These are phyloP conservation scores for Nectriaceae sp. DNA, from an alignment of 2,329 filamentous ascomycete genomes.

Conservation along the genomic window DNA sequence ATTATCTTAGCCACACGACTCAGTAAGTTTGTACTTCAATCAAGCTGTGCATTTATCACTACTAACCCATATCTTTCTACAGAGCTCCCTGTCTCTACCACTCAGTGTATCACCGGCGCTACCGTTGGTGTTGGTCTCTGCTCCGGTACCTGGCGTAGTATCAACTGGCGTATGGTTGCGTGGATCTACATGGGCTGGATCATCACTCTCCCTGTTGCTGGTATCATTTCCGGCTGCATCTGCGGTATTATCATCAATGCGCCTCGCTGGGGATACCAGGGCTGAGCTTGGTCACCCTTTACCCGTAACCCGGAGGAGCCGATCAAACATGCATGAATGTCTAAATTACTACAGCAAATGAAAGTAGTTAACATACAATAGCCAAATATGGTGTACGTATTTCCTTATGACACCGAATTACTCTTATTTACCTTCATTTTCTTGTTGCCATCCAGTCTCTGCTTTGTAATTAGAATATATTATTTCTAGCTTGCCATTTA, in stretches of 20 bases:
- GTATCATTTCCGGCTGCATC: conserved; percentile 58
- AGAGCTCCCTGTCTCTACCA: conserved; percentile 64
- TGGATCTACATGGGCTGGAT: conserved; percentile 64
- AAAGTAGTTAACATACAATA: too few species aligned
- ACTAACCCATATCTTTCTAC: neutral
- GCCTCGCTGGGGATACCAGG: conserved; percentile 55
- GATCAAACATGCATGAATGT: too few species aligned
- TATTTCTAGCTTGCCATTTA: too few species aligned
- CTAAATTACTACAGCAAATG: too few species aligned
- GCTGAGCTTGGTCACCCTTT: too few species aligned
- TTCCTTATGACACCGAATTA: too few species aligned
- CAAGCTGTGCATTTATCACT: accelerated
- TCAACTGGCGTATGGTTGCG: conserved; percentile 65
- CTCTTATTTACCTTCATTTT: too few species aligned
- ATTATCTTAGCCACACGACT: conserved; percentile 66
- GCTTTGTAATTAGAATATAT: too few species aligned
- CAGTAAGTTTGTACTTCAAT: conserved; percentile 38
- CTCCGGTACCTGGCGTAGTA: conserved; percentile 57
- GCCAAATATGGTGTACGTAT: too few species aligned
- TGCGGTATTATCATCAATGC: conserved; percentile 66
- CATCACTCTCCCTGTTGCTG: conserved; percentile 59
- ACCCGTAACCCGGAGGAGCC: too few species aligned
- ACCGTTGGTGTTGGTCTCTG: conserved; percentile 65
- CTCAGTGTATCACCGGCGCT: conserved; percentile 65
- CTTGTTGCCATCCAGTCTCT: too few species aligned